These are phyloP conservation scores for Carex littledalei DNA, from an alignment of 176 grass and related monocot species.

Conservation along the genomic window DNA sequence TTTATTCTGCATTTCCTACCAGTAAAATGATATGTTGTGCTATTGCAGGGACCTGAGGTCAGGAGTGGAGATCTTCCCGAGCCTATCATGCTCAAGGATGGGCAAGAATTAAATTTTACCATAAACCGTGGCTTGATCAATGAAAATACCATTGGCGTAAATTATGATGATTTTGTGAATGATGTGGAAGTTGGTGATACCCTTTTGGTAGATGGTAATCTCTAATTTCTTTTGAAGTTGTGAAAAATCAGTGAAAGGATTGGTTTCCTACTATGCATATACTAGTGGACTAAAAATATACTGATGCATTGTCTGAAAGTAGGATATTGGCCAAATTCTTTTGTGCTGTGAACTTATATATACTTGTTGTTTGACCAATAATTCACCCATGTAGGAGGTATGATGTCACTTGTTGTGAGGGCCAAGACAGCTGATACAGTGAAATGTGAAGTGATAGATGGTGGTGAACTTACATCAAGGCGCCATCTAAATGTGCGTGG, in stretches of 20 bases:
- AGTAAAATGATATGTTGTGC: background rate
- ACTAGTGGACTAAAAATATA: background rate
- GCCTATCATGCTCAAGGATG: constrained; percentile 79
- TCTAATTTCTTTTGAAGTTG: constrained; percentile 21
- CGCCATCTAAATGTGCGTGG: constrained; percentile 93
- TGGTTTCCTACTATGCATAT: background rate
- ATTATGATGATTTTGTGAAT: constrained; percentile 96
- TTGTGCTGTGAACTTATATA: background rate
- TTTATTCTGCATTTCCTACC: background rate
- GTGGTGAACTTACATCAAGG: constrained; percentile 93
- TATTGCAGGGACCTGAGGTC: constrained; percentile 87
- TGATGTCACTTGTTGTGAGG: constrained; percentile 89
- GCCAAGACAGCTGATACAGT: constrained; percentile 74
- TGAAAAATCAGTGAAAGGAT: background rate
- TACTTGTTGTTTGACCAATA: constrained; percentile 5
- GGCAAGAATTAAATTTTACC: constrained; percentile 88
- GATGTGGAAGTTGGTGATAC: constrained; percentile 96
- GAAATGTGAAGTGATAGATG: constrained; percentile 82
- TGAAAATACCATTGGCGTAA: constrained; percentile 78
- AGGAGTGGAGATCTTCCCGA: constrained; percentile 94
- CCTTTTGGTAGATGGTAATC: constrained; percentile 92
- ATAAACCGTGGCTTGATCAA: constrained; percentile 79
- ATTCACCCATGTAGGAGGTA: constrained; percentile 56
- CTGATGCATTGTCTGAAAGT: background rate
- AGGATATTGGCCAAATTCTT: background rate